Conservation (phyloP, 1,284 basidiomycete species). For the Papiliotrema nemorosa region DNA sequence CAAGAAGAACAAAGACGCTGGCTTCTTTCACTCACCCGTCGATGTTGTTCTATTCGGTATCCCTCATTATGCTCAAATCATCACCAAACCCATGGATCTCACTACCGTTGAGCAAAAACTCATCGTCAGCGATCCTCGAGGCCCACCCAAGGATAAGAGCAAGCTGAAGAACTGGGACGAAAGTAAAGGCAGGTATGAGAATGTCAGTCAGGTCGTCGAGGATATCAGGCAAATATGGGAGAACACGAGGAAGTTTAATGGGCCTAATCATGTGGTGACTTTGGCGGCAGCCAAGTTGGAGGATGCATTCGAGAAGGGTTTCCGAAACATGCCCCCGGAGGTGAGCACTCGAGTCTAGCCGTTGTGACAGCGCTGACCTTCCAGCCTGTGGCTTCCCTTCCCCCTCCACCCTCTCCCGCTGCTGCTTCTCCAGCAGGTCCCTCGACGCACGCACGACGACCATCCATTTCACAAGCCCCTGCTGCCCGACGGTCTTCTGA, state of each 20-base stretch:
- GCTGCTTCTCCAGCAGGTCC: constrained; percentile 12
- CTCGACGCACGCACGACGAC: constrained; percentile 26
- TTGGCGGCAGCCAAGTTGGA: constrained; percentile 76
- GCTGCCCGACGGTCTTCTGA: constrained; percentile 49
- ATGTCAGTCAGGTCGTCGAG: constrained; percentile 69
- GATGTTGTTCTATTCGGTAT: constrained; percentile 85
- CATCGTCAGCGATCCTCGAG: constrained; percentile 63
- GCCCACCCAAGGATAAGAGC: constrained; percentile 48
- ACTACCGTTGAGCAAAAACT: constrained; percentile 90
- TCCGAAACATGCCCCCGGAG: constrained; percentile 71
- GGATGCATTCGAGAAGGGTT: constrained; percentile 80
- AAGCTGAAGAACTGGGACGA: constrained; percentile 57
- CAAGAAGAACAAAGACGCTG: constrained; percentile 81
- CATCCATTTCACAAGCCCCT: constrained; percentile 44
- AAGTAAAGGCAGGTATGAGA: constrained; percentile 66
- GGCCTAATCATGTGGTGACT: constrained; percentile 76
- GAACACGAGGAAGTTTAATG: constrained; percentile 91
- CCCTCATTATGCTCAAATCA: constrained; percentile 83
- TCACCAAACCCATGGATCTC: constrained; percentile 93
- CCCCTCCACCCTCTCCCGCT: constrained; percentile 21
- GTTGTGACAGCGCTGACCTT: neutral
- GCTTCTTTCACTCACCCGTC: constrained; percentile 81
- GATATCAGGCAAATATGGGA: constrained; percentile 84
- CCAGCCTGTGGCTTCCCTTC: constrained; percentile 8
- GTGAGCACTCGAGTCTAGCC: constrained; percentile 48